These are phyloP conservation scores for Trichosporon coremiiforme DNA, from an alignment of 1,284 basidiomycete genomes.

Conservation along the genomic window DNA sequence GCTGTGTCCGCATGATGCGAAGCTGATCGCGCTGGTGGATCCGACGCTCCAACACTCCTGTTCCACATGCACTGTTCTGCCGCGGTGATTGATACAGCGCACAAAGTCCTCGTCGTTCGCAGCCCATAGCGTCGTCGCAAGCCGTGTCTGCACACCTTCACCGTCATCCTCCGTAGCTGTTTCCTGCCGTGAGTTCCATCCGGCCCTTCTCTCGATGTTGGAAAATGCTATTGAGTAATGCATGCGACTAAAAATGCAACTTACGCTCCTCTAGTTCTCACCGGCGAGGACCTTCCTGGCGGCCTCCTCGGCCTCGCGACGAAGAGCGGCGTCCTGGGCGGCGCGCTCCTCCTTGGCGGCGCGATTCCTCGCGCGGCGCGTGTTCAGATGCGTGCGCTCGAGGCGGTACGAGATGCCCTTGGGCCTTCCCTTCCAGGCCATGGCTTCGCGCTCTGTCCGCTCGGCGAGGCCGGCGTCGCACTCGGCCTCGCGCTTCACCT, in stretches of 20 bases:
- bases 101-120: too few relatives aligned
- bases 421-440: conserved; percentile 38
- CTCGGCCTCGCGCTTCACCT: conserved; percentile 17
- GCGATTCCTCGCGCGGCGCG: conserved; percentile 35
- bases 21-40: too few relatives aligned
- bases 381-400: conserved; percentile 46
- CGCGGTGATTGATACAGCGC: neutral
- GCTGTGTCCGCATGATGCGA: neutral
- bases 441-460: conserved; percentile 38
- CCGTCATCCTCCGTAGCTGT: too few relatives aligned
- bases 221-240: conserved; percentile 19
- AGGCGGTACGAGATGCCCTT: conserved; percentile 40
- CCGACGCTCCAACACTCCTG: too few relatives aligned
- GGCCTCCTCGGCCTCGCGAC: conserved; percentile 17
- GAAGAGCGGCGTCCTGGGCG: conserved; percentile 22
- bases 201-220: neutral
- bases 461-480: conserved; percentile 7
- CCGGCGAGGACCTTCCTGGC: conserved; percentile 14
- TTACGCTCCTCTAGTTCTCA: conserved; percentile 19
- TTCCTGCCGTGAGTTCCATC: neutral
- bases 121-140: neutral
- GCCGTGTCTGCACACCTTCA: neutral
- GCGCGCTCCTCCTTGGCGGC: conserved; percentile 38
- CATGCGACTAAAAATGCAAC: conserved; percentile 22
- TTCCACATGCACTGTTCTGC: neutral